Conservation (phyloP, 2,329 filamentous ascomycete species). For the Sporothrix brunneoviolacea region DNA sequence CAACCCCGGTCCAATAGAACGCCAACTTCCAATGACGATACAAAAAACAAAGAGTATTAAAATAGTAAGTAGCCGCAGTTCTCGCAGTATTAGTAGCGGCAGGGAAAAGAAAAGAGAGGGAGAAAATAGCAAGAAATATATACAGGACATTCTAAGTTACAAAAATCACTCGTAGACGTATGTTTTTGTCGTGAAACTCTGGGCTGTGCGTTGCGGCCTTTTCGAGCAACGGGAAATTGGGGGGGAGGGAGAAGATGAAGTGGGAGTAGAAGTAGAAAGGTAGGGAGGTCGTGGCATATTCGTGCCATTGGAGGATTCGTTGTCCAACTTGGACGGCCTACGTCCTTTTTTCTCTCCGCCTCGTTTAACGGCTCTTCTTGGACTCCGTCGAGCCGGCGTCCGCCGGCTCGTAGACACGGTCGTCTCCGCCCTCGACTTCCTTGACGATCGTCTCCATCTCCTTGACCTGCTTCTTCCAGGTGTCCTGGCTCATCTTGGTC, state of each 20-base stretch:
- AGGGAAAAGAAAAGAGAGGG: not conserved
- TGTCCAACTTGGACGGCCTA: too few relatives aligned
- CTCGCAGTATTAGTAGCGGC: not conserved
- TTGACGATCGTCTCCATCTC: constrained; percentile 71
- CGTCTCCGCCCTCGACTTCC: constrained; percentile 58
- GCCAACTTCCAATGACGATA: too few relatives aligned
- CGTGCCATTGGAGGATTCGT: too few relatives aligned
- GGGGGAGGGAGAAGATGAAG: too few relatives aligned
- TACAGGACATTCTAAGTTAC: constrained; percentile 10
- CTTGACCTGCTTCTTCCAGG: constrained; percentile 71
- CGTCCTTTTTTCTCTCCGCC: not conserved
- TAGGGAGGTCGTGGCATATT: too few relatives aligned
- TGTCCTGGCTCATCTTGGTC: constrained; percentile 72
- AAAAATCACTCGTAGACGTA: not conserved
- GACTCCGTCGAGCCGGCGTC: constrained; percentile 22
- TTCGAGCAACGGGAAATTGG: too few relatives aligned
- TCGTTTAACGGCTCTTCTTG: constrained; percentile 40
- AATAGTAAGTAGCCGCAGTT: constrained; percentile 1
- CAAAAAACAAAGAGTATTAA: not conserved
- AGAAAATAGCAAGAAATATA: not conserved
- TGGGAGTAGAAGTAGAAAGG: not conserved
- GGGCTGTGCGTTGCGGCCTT: not conserved
- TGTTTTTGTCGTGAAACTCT: constrained; percentile 10
- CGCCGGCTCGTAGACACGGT: constrained; percentile 39
- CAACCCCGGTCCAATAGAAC: too few relatives aligned